These are phyloP conservation scores for Friedmanniomyces simplex DNA, from an alignment of 495 filamentous ascomycete genomes.

Conservation along the genomic window DNA sequence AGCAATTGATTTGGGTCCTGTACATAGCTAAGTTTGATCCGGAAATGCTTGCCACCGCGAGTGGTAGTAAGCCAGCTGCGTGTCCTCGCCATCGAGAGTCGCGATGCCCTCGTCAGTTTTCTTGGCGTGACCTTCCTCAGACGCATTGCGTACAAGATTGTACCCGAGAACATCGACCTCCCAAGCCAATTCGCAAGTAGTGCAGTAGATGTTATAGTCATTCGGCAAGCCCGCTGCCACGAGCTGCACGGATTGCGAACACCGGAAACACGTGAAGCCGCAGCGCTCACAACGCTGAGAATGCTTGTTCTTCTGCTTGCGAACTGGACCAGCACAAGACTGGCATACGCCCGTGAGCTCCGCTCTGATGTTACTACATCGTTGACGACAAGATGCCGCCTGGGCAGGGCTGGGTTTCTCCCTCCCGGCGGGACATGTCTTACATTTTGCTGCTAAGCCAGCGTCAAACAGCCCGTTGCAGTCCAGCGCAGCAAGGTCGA, in stretches of 20 bases:
- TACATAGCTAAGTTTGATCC: no score
- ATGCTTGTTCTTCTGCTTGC: not conserved
- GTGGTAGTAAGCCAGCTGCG: slow-evolving; percentile 2
- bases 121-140: not conserved
- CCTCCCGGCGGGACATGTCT: not conserved
- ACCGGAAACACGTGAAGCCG: slow-evolving; percentile 21
- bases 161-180: slow-evolving; percentile 17
- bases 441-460: slow-evolving; percentile 9
- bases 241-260: not conserved
- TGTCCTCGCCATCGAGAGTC: not conserved
- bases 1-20: no score
- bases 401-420: not conserved
- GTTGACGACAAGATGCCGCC: not conserved
- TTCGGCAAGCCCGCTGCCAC: not conserved
- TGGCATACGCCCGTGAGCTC: slow-evolving; percentile 6
- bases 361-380: not conserved
- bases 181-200: slow-evolving; percentile 8
- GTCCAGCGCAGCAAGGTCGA: not conserved
- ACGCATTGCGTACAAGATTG: slow-evolving; percentile 4
- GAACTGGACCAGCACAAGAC: slow-evolving; percentile 5
- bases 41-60: not conserved
- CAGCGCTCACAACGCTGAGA: slow-evolving; percentile 14
- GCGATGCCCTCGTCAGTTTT: not conserved
- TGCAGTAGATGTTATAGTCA: slow-evolving; percentile 1
- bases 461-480: slow-evolving; percentile 1